Conservation (phyloP, 305 asterid species). For the Fraxinus xanthoxyloides region DNA sequence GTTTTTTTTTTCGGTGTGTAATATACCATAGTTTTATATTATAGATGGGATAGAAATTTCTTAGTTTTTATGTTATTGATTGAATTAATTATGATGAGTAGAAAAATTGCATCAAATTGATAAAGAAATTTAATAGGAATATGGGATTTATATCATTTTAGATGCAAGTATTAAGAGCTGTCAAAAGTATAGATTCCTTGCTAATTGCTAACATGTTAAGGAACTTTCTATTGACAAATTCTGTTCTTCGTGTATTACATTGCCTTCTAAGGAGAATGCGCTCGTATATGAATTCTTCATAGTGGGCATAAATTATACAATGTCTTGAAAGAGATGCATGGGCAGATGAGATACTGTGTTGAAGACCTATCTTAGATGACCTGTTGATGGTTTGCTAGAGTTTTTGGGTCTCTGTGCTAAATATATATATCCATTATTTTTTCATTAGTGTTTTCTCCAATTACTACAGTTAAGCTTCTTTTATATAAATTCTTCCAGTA, state of each 20-base stretch:
- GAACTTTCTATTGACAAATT: neutral
- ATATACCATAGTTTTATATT: neutral
- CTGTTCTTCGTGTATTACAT: neutral
- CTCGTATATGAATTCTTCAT: neutral
- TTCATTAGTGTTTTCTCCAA: neutral
- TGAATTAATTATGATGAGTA: neutral
- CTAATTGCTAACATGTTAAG: neutral
- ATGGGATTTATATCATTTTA: neutral
- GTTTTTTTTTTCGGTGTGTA: neutral
- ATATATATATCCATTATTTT: neutral
- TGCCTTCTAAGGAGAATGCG: neutral
- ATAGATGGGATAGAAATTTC: neutral
- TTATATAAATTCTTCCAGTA: no score
- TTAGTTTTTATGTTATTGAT: neutral
- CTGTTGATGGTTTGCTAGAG: neutral
- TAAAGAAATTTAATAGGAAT: neutral
- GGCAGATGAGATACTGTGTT: neutral
- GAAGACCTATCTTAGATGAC: neutral
- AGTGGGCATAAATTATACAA: neutral
- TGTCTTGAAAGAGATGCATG: neutral
- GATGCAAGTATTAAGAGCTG: neutral
- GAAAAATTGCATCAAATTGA: neutral
- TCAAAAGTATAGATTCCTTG: neutral
- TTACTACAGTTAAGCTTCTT: neutral
- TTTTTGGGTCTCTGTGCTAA: neutral